Conservation (phyloP, 371 early-diverging fungal species). For the Coemansia sp. region DNA sequence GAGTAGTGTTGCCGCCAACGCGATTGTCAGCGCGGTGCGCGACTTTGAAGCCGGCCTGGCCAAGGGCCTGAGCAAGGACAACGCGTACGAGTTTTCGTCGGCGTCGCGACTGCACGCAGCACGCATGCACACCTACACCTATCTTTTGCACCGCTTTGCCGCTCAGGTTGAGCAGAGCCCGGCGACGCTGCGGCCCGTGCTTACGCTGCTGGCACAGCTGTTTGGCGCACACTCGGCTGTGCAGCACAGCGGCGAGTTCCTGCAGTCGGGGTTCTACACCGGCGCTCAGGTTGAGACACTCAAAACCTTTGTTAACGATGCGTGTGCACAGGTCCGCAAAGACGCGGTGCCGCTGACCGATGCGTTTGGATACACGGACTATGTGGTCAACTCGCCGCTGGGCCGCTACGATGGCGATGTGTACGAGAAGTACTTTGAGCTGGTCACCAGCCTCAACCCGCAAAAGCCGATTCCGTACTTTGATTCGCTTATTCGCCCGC, state of each 20-base stretch:
- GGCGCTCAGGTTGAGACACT: slow-evolving; percentile 71
- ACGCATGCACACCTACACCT: slow-evolving; percentile 81
- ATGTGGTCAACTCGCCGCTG: slow-evolving; percentile 84
- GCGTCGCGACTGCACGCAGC: slow-evolving; percentile 83
- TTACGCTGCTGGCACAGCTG: slow-evolving; percentile 71
- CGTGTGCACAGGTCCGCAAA: slow-evolving; percentile 72
- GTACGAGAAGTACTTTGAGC: slow-evolving; percentile 85
- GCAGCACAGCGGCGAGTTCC: slow-evolving; percentile 84
- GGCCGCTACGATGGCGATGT: slow-evolving; percentile 88
- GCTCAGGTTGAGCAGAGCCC: slow-evolving; percentile 68
- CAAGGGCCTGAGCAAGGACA: slow-evolving; percentile 71
- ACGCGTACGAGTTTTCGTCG: slow-evolving; percentile 85
- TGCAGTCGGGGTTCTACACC: slow-evolving; percentile 81
- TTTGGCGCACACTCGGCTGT: slow-evolving; percentile 84
- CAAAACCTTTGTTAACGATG: slow-evolving; percentile 63
- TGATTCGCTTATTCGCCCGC: slow-evolving; percentile 75
- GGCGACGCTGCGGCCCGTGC: slow-evolving; percentile 53
- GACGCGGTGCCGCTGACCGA: slow-evolving; percentile 87
- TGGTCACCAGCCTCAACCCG: slow-evolving; percentile 76
- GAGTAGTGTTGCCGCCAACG: slow-evolving; percentile 81
- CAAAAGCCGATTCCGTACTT: slow-evolving; percentile 77
- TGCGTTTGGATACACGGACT: slow-evolving; percentile 84
- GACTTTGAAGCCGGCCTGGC: slow-evolving; percentile 73
- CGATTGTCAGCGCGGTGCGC: slow-evolving; percentile 76
- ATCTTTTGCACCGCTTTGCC: slow-evolving; percentile 82